These are phyloP conservation scores for Tuber aestivum DNA, from an alignment of 495 filamentous ascomycete species.

Conservation along the genomic window DNA sequence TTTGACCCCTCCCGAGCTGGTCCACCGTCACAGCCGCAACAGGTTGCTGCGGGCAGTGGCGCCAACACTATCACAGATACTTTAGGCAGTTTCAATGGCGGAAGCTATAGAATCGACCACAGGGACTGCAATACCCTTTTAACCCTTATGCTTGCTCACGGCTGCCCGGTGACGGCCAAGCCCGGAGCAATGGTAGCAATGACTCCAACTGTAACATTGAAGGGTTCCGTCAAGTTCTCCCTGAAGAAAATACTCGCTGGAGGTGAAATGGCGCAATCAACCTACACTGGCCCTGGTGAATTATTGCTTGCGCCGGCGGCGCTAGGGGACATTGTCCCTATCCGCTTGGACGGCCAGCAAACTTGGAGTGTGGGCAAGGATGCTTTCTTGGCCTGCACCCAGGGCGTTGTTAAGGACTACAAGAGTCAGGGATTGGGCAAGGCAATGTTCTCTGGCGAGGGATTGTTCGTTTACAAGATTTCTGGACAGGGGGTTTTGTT, in stretches of 20 bases:
- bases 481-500: slow-evolving; percentile 72
- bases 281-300: slow-evolving; percentile 86
- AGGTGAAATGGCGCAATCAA: slow-evolving; percentile 71
- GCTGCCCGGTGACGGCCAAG: slow-evolving; percentile 73
- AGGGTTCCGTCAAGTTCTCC: slow-evolving; percentile 71
- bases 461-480: slow-evolving; percentile 85
- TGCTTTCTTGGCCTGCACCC: slow-evolving; percentile 69
- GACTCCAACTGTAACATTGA: slow-evolving; percentile 77
- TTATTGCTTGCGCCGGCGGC: slow-evolving; percentile 71
- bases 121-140: slow-evolving; percentile 83
- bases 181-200: slow-evolving; percentile 92
- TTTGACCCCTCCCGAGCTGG: slow-evolving; percentile 30
- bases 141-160: slow-evolving; percentile 83
- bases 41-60: slow-evolving; percentile 51
- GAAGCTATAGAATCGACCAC: slow-evolving; percentile 87
- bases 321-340: slow-evolving; percentile 78
- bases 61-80: slow-evolving; percentile 63
- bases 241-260: slow-evolving; percentile 79
- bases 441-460: slow-evolving; percentile 88
- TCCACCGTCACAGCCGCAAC: slow-evolving; percentile 37
- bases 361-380: slow-evolving; percentile 79
- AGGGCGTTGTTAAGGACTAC: slow-evolving; percentile 73
- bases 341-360: slow-evolving; percentile 62
- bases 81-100: slow-evolving; percentile 91
- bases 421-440: slow-evolving; percentile 84